Conservation (phyloP, 1,139 yeast species). For the Arxiozyma telluris region DNA sequence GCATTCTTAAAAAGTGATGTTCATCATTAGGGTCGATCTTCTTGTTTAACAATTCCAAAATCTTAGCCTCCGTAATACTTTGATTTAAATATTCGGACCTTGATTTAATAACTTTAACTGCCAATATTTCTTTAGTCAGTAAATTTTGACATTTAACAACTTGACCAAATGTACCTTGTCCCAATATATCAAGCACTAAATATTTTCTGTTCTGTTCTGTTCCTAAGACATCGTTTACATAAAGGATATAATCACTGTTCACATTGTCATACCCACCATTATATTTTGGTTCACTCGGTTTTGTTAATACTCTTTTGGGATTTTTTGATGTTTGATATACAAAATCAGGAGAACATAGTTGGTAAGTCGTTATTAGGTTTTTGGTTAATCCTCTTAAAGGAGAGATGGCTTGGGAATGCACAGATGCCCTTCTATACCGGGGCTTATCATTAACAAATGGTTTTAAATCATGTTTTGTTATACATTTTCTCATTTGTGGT, state of each 20-base stretch:
- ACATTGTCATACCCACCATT: conserved; percentile 86
- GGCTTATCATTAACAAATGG: conserved; percentile 62
- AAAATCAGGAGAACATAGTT: conserved; percentile 81
- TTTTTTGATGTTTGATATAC: conserved; percentile 77
- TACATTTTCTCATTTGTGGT: conserved; percentile 24
- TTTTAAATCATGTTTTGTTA: conserved; percentile 40
- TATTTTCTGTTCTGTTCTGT: conserved; percentile 80
- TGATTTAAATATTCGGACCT: conserved; percentile 89
- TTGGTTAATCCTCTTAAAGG: conserved; percentile 79
- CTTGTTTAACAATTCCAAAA: conserved; percentile 70
- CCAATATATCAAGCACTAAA: conserved; percentile 79
- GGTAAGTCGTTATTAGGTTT: conserved; percentile 68
- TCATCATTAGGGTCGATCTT: conserved; percentile 61
- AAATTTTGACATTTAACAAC: conserved; percentile 95
- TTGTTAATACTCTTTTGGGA: conserved; percentile 85
- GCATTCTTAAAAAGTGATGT: conserved; percentile 65
- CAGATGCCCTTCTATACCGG: conserved; percentile 70
- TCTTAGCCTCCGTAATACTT: conserved; percentile 80
- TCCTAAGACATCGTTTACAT: conserved; percentile 90
- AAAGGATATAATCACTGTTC: conserved; percentile 82
- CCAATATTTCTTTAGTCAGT: conserved; percentile 79
- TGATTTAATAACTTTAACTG: conserved; percentile 90
- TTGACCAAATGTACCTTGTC: conserved; percentile 98
- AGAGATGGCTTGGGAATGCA: conserved; percentile 68
- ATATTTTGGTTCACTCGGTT: conserved; percentile 75